Percentiles rank a stretch among this genome's conserved stretches.
Evolutionary conservation across 495 filamentous ascomycete genomes (phyloP).

Genomic region (Penicillium diatomitis): DNA sequence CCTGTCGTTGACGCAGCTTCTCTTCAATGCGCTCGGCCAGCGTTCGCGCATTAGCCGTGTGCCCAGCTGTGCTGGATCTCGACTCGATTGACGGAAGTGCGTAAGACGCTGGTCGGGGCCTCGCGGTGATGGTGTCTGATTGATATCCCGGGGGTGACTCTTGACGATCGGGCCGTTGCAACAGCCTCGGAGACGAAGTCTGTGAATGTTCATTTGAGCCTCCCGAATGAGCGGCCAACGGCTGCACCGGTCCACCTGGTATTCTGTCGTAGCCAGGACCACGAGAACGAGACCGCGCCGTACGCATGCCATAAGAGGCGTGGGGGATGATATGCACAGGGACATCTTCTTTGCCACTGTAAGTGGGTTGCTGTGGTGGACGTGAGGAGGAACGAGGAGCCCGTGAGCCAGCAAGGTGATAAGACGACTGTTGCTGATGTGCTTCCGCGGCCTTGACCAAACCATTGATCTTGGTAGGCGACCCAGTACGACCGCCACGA

Average conservation of each 20-base stretch:
- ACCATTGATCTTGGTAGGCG: slow-evolving; percentile 1
- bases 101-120: slow-evolving; percentile 4
- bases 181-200: background rate
- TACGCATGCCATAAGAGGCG: background rate
- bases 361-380: background rate
- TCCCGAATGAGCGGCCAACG: no score
- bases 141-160: slow-evolving; percentile 12
- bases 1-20: slow-evolving; percentile 23
- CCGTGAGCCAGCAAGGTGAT: background rate
- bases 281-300: slow-evolving; percentile 2
- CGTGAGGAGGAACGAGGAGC: background rate
- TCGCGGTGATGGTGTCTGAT: slow-evolving; percentile 18
- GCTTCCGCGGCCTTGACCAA: background rate
- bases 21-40: slow-evolving; percentile 32
- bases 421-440: background rate
- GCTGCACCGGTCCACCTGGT: background rate
- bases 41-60: slow-evolving; percentile 9
- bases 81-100: background rate
- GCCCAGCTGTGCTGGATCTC: background rate
- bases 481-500: background rate
- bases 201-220: no score
- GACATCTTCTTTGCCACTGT: background rate
- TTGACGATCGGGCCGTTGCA: background rate
- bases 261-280: slow-evolving; percentile 3
- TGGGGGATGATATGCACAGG: slow-evolving; percentile 3